phyloP scores from a whole-genome alignment of 2,329 filamentous ascomycete species.

The Ophiostoma perfectum region DNA sequence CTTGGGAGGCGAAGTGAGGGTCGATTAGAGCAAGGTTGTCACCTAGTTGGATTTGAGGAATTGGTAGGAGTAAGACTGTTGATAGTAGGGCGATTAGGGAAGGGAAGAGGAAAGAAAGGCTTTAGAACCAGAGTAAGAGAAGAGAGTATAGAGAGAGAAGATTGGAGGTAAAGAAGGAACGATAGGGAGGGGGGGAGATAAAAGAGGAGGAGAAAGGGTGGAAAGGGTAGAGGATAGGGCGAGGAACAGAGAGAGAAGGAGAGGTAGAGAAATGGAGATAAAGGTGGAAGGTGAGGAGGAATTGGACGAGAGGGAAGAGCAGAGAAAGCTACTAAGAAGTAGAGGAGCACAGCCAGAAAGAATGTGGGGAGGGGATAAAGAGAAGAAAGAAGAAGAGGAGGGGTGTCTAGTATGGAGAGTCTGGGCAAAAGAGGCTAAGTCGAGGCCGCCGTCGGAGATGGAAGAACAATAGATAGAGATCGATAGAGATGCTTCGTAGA shows the following conservation, averaged over 20 bases:
- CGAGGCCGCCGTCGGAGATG: constrained; percentile 24
- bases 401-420: constrained; percentile 17
- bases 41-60: neutral
- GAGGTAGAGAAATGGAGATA: neutral
- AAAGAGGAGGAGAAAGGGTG: neutral
- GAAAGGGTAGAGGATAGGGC: neutral
- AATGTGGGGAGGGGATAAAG: constrained; percentile 20
- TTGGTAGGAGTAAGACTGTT: too few species aligned
- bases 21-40: constrained; percentile 3
- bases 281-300: constrained; percentile 11
- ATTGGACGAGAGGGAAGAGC: constrained; percentile 3
- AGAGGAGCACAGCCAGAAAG: constrained; percentile 16
- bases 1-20: constrained; percentile 2
- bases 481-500: neutral
- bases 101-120: too few species aligned
- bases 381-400: constrained; percentile 15
- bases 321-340: constrained; percentile 3
- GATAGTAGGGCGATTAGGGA: too few species aligned
- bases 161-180: neutral
- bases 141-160: neutral
- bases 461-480: constrained; percentile 23
- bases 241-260: neutral
- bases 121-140: neutral
- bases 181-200: neutral
- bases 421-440: constrained; percentile 17